These are phyloP conservation scores for Chrysoporthe deuterocubensis DNA, from an alignment of 2,329 filamentous ascomycete species.

Conservation along the genomic window DNA sequence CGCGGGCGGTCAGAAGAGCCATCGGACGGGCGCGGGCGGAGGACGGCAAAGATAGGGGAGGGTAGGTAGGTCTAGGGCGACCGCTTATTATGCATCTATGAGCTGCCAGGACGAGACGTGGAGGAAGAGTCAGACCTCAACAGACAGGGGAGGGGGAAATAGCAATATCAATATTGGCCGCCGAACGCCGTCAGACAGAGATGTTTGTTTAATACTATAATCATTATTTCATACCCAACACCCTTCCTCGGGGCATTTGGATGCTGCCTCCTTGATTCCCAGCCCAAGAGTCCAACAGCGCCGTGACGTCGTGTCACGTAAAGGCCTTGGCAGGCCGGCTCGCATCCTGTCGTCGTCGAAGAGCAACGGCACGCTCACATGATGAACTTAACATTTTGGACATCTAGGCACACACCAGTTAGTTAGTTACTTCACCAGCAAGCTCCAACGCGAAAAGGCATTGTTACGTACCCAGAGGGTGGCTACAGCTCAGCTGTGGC, in stretches of 20 bases:
- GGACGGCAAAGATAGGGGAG: neutral
- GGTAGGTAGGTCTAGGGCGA: too few species aligned
- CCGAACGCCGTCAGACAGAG: neutral
- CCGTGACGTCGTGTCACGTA: neutral
- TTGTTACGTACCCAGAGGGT: conserved; percentile 79
- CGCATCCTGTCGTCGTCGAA: neutral
- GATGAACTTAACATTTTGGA: conserved; percentile 26
- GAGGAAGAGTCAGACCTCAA: too few species aligned
- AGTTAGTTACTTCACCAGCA: neutral
- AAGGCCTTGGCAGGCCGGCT: neutral
- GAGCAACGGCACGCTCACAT: conserved; percentile 17
- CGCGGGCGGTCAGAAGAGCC: conserved; percentile 18
- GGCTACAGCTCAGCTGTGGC: conserved; percentile 93
- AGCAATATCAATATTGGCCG: neutral
- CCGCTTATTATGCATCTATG: neutral
- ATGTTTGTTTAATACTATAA: neutral
- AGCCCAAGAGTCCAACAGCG: neutral
- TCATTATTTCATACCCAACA: neutral
- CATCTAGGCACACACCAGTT: conserved; percentile 16
- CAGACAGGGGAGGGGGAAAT: neutral
- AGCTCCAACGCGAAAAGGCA: neutral
- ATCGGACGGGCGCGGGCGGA: neutral
- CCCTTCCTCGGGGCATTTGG: neutral
- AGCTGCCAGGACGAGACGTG: neutral
- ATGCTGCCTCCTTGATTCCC: neutral